Conservation (phyloP, 1,284 basidiomycete genomes). For the Apiotrichum siamense region DNA sequence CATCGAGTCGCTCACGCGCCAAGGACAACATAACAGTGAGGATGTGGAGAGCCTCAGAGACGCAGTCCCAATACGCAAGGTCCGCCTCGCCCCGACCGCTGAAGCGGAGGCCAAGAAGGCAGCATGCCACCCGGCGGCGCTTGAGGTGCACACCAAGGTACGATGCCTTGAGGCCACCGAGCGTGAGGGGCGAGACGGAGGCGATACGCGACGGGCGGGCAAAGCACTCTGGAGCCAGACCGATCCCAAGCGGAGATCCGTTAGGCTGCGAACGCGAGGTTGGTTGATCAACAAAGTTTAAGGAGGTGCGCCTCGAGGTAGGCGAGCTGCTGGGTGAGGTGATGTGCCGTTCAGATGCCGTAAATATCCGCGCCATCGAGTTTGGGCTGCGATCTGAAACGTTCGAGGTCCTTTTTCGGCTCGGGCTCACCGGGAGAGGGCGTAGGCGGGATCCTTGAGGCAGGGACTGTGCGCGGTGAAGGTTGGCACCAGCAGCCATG, state of each 20-base stretch:
- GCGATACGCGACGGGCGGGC: constrained; percentile 6
- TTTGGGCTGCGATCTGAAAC: not conserved
- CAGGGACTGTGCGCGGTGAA: constrained; percentile 10
- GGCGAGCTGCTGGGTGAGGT: not conserved
- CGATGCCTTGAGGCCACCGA: constrained; percentile 34
- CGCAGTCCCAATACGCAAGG: constrained; percentile 29
- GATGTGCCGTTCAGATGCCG: not conserved
- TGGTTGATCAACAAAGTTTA: constrained; percentile 2
- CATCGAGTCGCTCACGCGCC: constrained; percentile 21
- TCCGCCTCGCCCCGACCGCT: not conserved
- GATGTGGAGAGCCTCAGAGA: constrained; percentile 15
- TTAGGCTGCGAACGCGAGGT: not conserved
- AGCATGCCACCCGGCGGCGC: constrained; percentile 35
- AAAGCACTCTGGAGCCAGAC: not conserved
- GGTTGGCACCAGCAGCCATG: constrained; percentile 2
- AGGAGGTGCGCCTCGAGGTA: constrained; percentile 3
- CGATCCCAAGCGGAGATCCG: not conserved
- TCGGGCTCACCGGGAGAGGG: not conserved
- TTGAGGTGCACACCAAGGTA: constrained; percentile 38
- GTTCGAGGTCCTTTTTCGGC: constrained; percentile 5
- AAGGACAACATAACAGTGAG: constrained; percentile 18
- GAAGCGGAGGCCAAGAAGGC: constrained; percentile 37
- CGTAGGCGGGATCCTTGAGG: constrained; percentile 6
- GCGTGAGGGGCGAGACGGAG: constrained; percentile 33
- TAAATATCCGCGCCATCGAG: not conserved